These are phyloP conservation scores for Metarhizium brunneum DNA, from an alignment of 2,329 filamentous ascomycete genomes.

Conservation along the genomic window DNA sequence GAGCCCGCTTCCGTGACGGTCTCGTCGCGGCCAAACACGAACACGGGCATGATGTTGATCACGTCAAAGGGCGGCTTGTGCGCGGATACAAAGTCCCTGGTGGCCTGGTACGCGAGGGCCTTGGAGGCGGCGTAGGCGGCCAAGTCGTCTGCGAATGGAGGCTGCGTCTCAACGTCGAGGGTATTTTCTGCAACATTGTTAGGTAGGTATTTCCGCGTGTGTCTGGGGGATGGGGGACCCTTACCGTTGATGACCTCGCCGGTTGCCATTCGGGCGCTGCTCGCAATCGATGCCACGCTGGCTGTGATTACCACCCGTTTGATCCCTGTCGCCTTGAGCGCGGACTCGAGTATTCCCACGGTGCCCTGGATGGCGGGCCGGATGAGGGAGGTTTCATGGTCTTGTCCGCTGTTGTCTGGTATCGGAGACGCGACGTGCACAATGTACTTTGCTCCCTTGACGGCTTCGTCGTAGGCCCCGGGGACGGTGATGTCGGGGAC, in stretches of 20 bases:
- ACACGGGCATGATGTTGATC: slow-evolving; percentile 26
- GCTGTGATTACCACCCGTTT: slow-evolving; percentile 33
- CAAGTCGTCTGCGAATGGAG: slow-evolving; percentile 20
- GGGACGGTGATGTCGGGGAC: slow-evolving; percentile 27
- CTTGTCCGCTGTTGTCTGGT: not conserved
- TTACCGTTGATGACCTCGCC: not conserved
- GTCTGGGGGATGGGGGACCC: not conserved
- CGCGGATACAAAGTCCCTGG: slow-evolving; percentile 22
- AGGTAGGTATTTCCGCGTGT: too few species aligned
- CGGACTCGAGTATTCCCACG: slow-evolving; percentile 25
- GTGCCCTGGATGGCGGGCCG: slow-evolving; percentile 27
- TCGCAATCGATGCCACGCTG: slow-evolving; percentile 19
- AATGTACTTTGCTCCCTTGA: slow-evolving; percentile 29
- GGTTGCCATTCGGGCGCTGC: not conserved
- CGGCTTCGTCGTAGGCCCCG: slow-evolving; percentile 30
- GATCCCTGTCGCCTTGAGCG: slow-evolving; percentile 21
- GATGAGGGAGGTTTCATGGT: slow-evolving; percentile 11
- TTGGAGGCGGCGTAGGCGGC: slow-evolving; percentile 28
- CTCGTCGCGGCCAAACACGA: slow-evolving; percentile 27
- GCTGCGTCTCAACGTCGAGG: not conserved
- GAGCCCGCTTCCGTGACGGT: slow-evolving; percentile 16
- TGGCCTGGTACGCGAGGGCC: slow-evolving; percentile 20
- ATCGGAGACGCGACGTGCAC: slow-evolving; percentile 13
- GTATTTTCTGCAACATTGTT: not conserved
- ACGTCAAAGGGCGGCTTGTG: slow-evolving; percentile 25